phyloP scores from a whole-genome alignment of 2,329 filamentous ascomycete species.

The Exophiala sp. region DNA sequence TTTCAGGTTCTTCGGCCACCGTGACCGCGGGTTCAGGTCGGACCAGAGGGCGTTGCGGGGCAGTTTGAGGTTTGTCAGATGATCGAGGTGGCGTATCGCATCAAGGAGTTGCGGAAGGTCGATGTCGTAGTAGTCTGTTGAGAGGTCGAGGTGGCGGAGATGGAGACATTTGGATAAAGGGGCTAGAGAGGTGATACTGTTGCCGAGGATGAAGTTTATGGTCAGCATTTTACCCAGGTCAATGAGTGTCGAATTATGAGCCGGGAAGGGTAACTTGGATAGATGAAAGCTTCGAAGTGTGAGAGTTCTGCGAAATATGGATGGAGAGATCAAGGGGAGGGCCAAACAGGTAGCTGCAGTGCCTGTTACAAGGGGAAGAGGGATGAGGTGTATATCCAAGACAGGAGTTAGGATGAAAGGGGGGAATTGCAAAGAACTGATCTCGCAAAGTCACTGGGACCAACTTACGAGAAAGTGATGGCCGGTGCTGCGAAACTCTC shows the following conservation, averaged over 20 bases:
- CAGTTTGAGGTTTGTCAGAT: conserved; percentile 43
- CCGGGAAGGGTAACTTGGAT: no score
- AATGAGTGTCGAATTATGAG: no score
- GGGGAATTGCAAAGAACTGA: no score
- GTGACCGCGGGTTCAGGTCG: not conserved
- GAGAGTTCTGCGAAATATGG: no score
- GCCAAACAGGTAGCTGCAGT: no score
- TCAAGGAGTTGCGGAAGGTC: conserved; percentile 46
- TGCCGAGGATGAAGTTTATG: no score
- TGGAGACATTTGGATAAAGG: conserved; percentile 51
- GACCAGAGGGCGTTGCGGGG: conserved; percentile 30
- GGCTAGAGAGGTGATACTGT: conserved; percentile 48
- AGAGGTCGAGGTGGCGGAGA: conserved; percentile 48
- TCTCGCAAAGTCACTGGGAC: no score
- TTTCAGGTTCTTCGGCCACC: conserved; percentile 19
- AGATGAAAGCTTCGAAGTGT: no score
- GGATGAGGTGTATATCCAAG: no score
- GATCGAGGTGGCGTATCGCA: conserved; percentile 43
- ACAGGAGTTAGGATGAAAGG: no score
- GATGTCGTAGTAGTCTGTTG: conserved; percentile 48
- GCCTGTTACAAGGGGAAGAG: not conserved
- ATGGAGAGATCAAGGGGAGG: no score
- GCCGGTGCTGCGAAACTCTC: conserved; percentile 54
- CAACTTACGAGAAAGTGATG: conserved; percentile 49
- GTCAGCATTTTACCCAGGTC: no score